Evolutionary conservation across 2,329 filamentous ascomycete genomes (phyloP).

Genomic region (Cladosporium velox): DNA sequence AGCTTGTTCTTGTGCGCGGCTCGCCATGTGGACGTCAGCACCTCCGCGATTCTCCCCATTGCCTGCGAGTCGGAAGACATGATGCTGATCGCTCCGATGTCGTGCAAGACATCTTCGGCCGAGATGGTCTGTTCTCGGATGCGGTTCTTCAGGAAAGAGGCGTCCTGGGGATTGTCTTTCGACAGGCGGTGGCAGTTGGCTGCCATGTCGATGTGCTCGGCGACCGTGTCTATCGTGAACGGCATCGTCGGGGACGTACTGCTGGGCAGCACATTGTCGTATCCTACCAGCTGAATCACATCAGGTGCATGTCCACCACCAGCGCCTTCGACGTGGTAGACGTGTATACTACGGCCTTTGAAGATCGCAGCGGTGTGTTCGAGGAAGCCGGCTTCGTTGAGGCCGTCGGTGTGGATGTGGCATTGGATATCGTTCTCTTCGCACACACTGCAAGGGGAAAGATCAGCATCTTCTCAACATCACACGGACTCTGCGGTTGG

Average conservation of each 20-base stretch:
- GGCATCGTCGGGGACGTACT: conserved; percentile 88
- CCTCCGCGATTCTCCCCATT: conserved; percentile 92
- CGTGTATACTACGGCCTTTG: conserved; percentile 83
- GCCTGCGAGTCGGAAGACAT: conserved; percentile 93
- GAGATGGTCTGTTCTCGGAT: conserved; percentile 94
- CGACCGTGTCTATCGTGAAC: conserved; percentile 84
- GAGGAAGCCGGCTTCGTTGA: conserved; percentile 93
- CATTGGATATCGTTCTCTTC: conserved; percentile 88
- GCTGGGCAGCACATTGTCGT: conserved; percentile 79
- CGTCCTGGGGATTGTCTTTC: conserved; percentile 87
- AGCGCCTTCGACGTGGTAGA: conserved; percentile 91
- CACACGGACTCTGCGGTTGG: not conserved
- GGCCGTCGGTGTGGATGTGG: conserved; percentile 88
- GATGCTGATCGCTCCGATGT: conserved; percentile 91
- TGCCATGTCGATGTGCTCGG: conserved; percentile 93
- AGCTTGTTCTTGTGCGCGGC: conserved; percentile 93
- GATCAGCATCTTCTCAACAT: not conserved
- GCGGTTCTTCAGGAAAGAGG: conserved; percentile 87
- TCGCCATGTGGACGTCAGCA: conserved; percentile 87
- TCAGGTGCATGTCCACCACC: conserved; percentile 90
- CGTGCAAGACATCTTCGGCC: conserved; percentile 89
- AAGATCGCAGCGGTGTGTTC: conserved; percentile 83
- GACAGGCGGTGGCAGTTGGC: conserved; percentile 95
- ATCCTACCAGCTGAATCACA: conserved; percentile 87
- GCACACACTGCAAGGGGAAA: conserved; percentile 59